Base-by-base conservation (phyloP, 2,329 filamentous ascomycete genomes). In the Epichloe glyceriae region DNA sequence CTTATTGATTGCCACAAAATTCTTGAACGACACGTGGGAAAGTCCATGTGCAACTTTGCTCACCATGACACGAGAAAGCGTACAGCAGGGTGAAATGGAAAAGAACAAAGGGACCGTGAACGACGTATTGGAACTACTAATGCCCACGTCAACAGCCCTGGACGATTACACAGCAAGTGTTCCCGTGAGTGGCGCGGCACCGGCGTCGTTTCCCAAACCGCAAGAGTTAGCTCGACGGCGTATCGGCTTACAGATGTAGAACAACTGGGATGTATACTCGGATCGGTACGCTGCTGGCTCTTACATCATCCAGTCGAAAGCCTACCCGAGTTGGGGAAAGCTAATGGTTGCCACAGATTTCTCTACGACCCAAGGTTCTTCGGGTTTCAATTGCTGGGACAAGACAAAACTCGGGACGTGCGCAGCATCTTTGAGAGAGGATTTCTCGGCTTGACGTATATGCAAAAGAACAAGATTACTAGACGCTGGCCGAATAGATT, bases 31-130 rank as follows among this genome's bases (percentile, higher is more conserved):
- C 10, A 12, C 49, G 17, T 54, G 58, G 26, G 52, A 58, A 35
- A 64, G 62, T 26, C 60, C 60, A 7, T 52, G 53, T 20, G 61
- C 61, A 11, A 57, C 60, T 0, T 38, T 63, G 35, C 37, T 64
- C 6, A 53, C 54, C 3, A 40, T 58, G n/a, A 54, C 50, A 3
- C 43, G 52, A 12, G n/a, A 50, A 43, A 41, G 30, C 49, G 55
- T 22, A 14, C 12, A 22, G n/a, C 22, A 26, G n/a, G 35, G 22
- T 39, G 20, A 15, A 19, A 30, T 8, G 15, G 35, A n/a, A 5
- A n/a, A 34, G 20, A 41, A 8, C 2, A 11, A 47, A 12, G 11
- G 4, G 45, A 47, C 17, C 35, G 8, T 47, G 3, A 33, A 4
- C 19, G 22, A 41, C 15, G 11, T 34, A 5, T 19, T 3, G 22